Percentiles rank a stretch among this genome's conserved stretches.
Conservation (phyloP, 2,329 filamentous ascomycete species). For the Thielaviopsis musarum region DNA sequence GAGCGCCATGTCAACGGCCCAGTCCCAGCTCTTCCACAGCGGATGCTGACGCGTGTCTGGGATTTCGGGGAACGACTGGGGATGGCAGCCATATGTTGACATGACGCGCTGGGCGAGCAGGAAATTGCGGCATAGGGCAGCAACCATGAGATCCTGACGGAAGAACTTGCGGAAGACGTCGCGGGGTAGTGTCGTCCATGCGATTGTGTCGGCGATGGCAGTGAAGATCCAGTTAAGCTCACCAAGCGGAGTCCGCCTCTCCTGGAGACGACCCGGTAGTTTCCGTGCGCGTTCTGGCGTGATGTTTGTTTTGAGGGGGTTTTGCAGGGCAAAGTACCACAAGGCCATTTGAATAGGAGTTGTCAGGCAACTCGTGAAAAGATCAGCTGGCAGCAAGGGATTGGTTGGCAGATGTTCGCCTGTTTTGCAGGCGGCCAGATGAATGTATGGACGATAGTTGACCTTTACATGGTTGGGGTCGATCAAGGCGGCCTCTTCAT, state of each 20-base stretch:
- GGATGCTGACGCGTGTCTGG: constrained; percentile 91
- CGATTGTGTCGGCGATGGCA: constrained; percentile 95
- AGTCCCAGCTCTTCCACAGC: constrained; percentile 93
- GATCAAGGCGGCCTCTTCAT: constrained; percentile 54
- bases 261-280: constrained; percentile 79
- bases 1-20: constrained; percentile 88
- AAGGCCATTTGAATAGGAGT: constrained; percentile 96
- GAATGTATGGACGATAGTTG: constrained; percentile 54
- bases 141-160: constrained; percentile 96
- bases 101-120: constrained; percentile 88
- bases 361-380: constrained; percentile 91
- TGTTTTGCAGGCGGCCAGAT: constrained; percentile 77
- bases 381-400: constrained; percentile 76
- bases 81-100: constrained; percentile 90
- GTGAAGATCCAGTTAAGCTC: constrained; percentile 99
- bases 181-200: constrained; percentile 86
- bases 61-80: constrained; percentile 79
- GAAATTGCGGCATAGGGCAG: constrained; percentile 90
- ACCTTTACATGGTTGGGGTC: constrained; percentile 77
- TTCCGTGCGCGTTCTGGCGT: constrained; percentile 71
- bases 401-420: constrained; percentile 92
- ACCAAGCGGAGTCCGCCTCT: constrained; percentile 80
- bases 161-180: constrained; percentile 94
- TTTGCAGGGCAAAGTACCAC: constrained; percentile 90
- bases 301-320: constrained; percentile 53